Base-by-base conservation (phyloP, 1,284 basidiomycete species). In the Macrocystidia cucumis region DNA sequence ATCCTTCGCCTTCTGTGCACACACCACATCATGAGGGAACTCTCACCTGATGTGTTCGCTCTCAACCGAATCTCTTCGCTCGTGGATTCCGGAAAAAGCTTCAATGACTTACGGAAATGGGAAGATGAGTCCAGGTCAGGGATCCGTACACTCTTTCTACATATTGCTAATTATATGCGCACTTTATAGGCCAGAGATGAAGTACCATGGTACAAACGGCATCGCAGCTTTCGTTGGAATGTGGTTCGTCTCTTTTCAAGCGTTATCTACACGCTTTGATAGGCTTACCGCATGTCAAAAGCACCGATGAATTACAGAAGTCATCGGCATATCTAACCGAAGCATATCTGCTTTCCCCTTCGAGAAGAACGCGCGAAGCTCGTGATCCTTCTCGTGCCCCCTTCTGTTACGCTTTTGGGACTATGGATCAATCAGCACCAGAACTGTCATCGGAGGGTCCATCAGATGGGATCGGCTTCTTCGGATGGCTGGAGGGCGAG, bases 221-320 rank as follows among this genome's bases (percentile, higher is more conserved):
- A 66, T 73, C 7, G 66, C 79, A 2, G 83, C 83, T 0, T 76
- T 82, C 44, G 63, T 83, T 12, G 78, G 75, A 3, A 51, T 82
- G 23, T 74, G 69, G 82, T 82, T 39, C 27, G 70, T 57, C 16
- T 5, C 35, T 16, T 9, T 13, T 21, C 32, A 17, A 26, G 17
- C 32, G 22, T 32, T 13, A 26, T 34, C 37, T 20, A 18, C 29
- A 18, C 32, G 16, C 14, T 17, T 26, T 34, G 25, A 11, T 20
- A 8, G 25, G 18, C 35, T 32, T 26, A 34, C 21, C 19, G 5
- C 4, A 2, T 18, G 23, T 22, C 32, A 8, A 30, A 20, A 83
- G 82, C 45, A 69, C 77, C 11, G 83, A 86, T 45, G 83, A 86
- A 47, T 65, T 81, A 22, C 72, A 74, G 60, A 85, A 84, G 55